phyloP scores from a whole-genome alignment of 2,329 filamentous ascomycete genomes.

The Exophiala bonariae region DNA sequence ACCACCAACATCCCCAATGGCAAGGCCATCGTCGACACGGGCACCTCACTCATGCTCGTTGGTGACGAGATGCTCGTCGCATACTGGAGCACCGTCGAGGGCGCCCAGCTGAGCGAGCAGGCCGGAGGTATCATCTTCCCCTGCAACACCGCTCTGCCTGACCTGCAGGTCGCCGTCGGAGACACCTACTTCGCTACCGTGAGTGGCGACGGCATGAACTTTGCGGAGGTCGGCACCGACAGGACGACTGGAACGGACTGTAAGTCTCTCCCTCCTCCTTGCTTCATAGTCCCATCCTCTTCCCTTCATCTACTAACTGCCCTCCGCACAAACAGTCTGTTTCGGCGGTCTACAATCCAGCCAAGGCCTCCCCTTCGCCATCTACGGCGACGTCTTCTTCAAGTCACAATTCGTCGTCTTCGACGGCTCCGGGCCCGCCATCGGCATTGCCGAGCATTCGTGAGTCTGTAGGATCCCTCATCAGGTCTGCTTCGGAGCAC shows the following conservation, averaged over 20 bases:
- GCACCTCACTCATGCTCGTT: slow-evolving; percentile 66
- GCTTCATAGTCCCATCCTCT: too few relatives aligned
- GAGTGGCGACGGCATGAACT: slow-evolving; percentile 57
- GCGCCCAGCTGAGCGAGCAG: slow-evolving; percentile 47
- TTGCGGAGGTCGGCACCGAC: slow-evolving; percentile 51
- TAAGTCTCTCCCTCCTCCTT: slow-evolving; percentile 33
- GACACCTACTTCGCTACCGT: slow-evolving; percentile 52
- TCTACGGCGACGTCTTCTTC: slow-evolving; percentile 63
- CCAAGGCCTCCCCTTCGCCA: slow-evolving; percentile 55
- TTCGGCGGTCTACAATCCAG: slow-evolving; percentile 62
- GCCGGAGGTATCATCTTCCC: slow-evolving; percentile 58
- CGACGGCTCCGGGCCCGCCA: slow-evolving; percentile 51
- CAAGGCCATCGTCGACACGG: slow-evolving; percentile 66
- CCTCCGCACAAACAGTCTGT: slow-evolving; percentile 52
- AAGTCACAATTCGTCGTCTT: slow-evolving; percentile 63
- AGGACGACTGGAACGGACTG: slow-evolving; percentile 39
- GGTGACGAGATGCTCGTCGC: slow-evolving; percentile 55
- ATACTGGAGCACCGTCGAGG: slow-evolving; percentile 60
- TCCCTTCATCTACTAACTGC: too few relatives aligned
- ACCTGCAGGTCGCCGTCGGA: slow-evolving; percentile 56
- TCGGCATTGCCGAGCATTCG: slow-evolving; percentile 52
- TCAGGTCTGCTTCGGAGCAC: too few relatives aligned
- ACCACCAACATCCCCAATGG: slow-evolving; percentile 31
- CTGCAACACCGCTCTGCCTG: slow-evolving; percentile 54
- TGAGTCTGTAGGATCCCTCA: not conserved